Percentiles rank a stretch among this genome's conserved stretches.
These are phyloP conservation scores for Crithidia mellificae DNA, from an alignment of 208 protist genomes.

Conservation along the genomic window DNA sequence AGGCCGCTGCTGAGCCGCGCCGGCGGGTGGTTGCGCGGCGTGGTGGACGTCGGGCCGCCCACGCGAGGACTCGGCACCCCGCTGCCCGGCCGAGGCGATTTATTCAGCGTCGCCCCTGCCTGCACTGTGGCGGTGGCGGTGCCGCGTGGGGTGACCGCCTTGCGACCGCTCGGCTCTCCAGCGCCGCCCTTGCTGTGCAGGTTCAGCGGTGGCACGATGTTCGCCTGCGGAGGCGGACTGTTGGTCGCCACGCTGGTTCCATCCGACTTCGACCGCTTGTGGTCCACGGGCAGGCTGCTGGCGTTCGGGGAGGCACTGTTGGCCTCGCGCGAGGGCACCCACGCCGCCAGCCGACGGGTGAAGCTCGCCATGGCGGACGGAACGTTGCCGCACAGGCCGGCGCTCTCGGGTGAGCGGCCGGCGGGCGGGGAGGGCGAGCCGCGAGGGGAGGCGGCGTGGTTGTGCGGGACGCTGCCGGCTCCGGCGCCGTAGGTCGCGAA, in stretches of 20 bases:
- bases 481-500: constrained; percentile 24
- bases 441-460: not conserved
- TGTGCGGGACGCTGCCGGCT: constrained; percentile 17
- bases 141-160: constrained; percentile 3
- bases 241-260: not conserved
- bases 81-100: not conserved
- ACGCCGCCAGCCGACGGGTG: not conserved
- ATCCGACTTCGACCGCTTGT: constrained; percentile 15
- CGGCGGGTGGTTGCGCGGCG: not conserved
- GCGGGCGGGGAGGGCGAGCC: not conserved
- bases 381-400: not conserved
- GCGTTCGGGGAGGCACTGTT: not conserved
- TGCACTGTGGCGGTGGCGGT: not conserved
- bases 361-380: constrained; percentile 13
- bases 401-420: constrained; percentile 1
- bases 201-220: not conserved
- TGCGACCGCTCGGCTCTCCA: not conserved
- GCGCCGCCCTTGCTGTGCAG: not conserved
- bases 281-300: not conserved
- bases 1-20: constrained; percentile 6
- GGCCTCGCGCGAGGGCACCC: constrained; percentile 3
- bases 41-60: not conserved
- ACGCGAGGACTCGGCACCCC: not conserved
- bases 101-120: not conserved
- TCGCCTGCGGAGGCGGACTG: not conserved